phyloP scores from a whole-genome alignment of 2,329 filamentous ascomycete species.

The Aspergillus jensenii region DNA sequence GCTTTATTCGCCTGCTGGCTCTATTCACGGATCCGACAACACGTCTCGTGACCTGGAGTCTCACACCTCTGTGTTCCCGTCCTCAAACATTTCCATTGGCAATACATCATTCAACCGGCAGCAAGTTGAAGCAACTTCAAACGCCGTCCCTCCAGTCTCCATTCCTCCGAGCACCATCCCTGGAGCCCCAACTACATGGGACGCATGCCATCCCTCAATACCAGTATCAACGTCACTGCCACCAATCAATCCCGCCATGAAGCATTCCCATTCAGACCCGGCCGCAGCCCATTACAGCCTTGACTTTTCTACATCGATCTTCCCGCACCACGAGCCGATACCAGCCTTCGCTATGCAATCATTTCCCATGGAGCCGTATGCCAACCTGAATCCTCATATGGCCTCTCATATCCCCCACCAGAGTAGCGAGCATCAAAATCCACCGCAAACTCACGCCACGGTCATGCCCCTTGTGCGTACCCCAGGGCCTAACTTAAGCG shows the following conservation, averaged over 20 bases:
- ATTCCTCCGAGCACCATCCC: not conserved
- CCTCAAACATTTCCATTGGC: constrained; percentile 13
- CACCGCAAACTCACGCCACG: constrained; percentile 8
- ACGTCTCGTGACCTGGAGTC: constrained; percentile 19
- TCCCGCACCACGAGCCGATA: not conserved
- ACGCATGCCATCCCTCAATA: constrained; percentile 6
- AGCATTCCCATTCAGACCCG: not conserved
- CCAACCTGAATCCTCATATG: constrained; percentile 5
- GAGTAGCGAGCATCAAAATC: not conserved
- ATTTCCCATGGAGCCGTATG: constrained; percentile 18
- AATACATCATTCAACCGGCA: not conserved
- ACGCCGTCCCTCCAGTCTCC: not conserved
- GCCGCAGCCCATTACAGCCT: constrained; percentile 46
- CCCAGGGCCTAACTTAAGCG: constrained; percentile 17
- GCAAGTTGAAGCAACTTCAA: not conserved
- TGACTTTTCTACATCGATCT: constrained; percentile 2
- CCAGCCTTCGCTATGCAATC: constrained; percentile 11
- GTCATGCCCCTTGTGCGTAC: constrained; percentile 14
- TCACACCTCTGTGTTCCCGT: constrained; percentile 23
- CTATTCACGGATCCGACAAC: constrained; percentile 12
- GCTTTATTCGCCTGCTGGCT: constrained; percentile 16
- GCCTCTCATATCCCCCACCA: not conserved
- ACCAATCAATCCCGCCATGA: constrained; percentile 5
- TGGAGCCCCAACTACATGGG: constrained; percentile 10
- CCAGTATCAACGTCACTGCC: constrained; percentile 10